Percentiles rank a stretch among this genome's conserved stretches.
These are phyloP conservation scores for Cucurbita moschata DNA, from an alignment of 306 rosid genomes.

Conservation along the genomic window DNA sequence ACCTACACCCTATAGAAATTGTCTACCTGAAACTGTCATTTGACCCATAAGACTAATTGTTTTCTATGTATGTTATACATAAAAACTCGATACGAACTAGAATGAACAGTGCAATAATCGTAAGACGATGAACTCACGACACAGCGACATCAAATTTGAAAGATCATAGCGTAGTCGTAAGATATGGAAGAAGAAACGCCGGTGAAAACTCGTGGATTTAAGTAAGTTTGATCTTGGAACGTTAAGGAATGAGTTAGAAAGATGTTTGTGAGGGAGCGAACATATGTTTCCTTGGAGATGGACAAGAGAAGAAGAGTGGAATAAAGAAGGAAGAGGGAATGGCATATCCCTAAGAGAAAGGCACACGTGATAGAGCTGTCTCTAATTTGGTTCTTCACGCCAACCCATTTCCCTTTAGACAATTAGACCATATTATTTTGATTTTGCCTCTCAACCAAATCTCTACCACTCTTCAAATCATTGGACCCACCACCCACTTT, in stretches of 20 bases:
- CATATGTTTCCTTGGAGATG: slow-evolving; percentile 6
- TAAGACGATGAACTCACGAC: no score
- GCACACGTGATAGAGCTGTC: slow-evolving; percentile 10
- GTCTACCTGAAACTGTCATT: no score
- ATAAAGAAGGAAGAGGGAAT: background rate
- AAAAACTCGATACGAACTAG: no score
- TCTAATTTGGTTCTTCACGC: slow-evolving; percentile 4
- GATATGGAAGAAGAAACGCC: no score
- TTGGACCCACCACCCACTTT: background rate
- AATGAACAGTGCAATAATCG: no score
- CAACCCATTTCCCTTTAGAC: background rate
- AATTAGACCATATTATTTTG: slow-evolving; percentile 2
- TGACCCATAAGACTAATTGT: no score
- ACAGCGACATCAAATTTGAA: no score
- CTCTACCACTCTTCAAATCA: background rate
- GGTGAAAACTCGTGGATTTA: no score
- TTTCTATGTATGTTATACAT: no score
- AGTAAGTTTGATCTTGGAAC: background rate
- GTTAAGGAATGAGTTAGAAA: background rate
- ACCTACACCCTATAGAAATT: no score
- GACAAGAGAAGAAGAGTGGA: background rate
- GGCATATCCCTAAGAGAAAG: slow-evolving; percentile 8
- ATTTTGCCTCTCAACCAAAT: slow-evolving; percentile 1
- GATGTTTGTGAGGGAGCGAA: background rate
- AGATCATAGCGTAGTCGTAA: no score